phyloP scores from a whole-genome alignment of 2,329 filamentous ascomycete genomes.

The Dactylellina haptotyla region DNA sequence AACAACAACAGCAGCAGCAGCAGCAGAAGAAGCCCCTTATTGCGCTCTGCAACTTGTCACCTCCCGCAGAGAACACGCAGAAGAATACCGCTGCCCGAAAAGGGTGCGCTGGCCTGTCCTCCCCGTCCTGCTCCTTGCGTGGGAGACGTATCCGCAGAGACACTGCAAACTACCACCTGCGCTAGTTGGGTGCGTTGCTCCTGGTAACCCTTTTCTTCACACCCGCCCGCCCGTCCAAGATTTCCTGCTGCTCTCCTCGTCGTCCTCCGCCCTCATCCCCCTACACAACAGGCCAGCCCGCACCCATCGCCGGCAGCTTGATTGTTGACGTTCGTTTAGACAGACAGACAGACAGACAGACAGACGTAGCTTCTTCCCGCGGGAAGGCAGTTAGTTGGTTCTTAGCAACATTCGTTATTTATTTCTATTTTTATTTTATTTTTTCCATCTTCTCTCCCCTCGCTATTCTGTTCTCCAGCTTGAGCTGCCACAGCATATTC shows the following conservation, averaged over 20 bases:
- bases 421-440: not conserved
- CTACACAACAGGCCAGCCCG: slow-evolving; percentile 12
- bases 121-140: no score
- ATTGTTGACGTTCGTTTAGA: slow-evolving; percentile 50
- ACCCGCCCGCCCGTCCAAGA: not conserved
- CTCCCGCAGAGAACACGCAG: no score
- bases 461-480: not conserved
- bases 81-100: no score
- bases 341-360: not conserved
- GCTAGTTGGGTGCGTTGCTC: slow-evolving; percentile 28
- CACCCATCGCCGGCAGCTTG: slow-evolving; percentile 3
- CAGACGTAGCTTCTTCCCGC: no score
- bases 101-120: no score
- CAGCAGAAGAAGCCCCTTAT: no score
- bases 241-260: slow-evolving; percentile 6
- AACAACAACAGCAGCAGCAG: no score
- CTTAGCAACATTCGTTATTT: not conserved
- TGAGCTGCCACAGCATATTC: not conserved
- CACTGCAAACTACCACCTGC: not conserved
- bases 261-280: slow-evolving; percentile 7
- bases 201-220: slow-evolving; percentile 36
- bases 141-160: no score
- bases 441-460: not conserved
- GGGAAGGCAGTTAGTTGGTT: no score
- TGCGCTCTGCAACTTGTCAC: no score